Evolutionary conservation across 345 rosid genomes (phyloP).

Genomic region (Gossypioides kirkii): DNA sequence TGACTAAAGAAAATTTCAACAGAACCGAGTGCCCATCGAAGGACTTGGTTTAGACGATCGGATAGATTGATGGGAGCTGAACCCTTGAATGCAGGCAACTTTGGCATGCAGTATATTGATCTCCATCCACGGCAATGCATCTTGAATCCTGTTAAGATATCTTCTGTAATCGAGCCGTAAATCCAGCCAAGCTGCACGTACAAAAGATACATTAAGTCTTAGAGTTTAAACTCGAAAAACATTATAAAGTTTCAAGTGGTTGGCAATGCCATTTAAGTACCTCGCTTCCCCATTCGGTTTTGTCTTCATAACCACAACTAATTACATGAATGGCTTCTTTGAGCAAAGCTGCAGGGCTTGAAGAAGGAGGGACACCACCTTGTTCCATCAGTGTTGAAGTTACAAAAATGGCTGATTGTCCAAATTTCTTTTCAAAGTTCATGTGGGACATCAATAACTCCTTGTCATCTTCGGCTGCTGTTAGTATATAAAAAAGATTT

Average conservation of each 20-base stretch:
- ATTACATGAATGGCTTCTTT: constrained; percentile 99
- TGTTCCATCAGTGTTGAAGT: constrained; percentile 92
- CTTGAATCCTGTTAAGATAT: constrained; percentile 94
- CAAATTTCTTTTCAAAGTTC: constrained; percentile 91
- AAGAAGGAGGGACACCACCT: constrained; percentile 97
- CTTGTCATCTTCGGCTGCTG: constrained; percentile 68
- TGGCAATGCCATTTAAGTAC: constrained; percentile 29
- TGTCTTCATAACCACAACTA: constrained; percentile 96
- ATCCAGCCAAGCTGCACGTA: constrained; percentile 86
- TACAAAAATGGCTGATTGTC: constrained; percentile 85
- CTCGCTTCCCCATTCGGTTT: constrained; percentile 98
- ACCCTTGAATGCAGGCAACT: constrained; percentile 85
- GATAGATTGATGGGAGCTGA: constrained; percentile 95
- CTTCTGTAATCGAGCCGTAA: constrained; percentile 97
- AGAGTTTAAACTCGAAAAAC: neutral
- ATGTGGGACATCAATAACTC: constrained; percentile 80
- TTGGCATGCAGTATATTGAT: constrained; percentile 96
- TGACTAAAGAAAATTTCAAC: constrained; percentile 98
- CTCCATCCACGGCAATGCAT: constrained; percentile 99
- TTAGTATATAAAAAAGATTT: neutral
- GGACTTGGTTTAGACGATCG: constrained; percentile 94
- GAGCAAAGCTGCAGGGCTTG: constrained; percentile 89
- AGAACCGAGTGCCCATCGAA: constrained; percentile 97
- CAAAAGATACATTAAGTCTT: constrained; percentile 11
- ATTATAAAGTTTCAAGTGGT: constrained; percentile 3